These are phyloP conservation scores for Phaffomyces opuntiae DNA, from an alignment of 805 yeast species.

Conservation along the genomic window DNA sequence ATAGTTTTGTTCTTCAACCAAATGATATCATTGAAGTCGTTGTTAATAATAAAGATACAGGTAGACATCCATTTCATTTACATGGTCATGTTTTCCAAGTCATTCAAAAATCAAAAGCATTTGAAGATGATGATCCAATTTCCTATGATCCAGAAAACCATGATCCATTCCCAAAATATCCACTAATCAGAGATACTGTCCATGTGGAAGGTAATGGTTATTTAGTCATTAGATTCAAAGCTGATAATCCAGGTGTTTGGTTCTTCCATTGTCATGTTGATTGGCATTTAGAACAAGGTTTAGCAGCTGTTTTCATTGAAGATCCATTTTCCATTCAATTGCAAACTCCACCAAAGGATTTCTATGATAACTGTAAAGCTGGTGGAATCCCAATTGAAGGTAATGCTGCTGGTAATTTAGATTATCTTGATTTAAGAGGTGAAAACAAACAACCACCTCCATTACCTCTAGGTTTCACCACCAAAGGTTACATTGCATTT, in stretches of 20 bases:
- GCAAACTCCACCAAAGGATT: slow-evolving; percentile 40
- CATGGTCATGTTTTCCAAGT: slow-evolving; percentile 70
- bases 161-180: slow-evolving; percentile 46
- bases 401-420: slow-evolving; percentile 65
- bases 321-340: slow-evolving; percentile 49
- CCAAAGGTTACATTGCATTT: slow-evolving; percentile 63
- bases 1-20: slow-evolving; percentile 51
- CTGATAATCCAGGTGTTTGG: slow-evolving; percentile 93
- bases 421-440: slow-evolving; percentile 53
- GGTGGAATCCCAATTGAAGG: slow-evolving; percentile 44
- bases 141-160: slow-evolving; percentile 46
- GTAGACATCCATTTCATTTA: slow-evolving; percentile 70
- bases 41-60: slow-evolving; percentile 69
- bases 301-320: slow-evolving; percentile 65
- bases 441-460: slow-evolving; percentile 55
- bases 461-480: slow-evolving; percentile 65
- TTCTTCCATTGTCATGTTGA: slow-evolving; percentile 88
- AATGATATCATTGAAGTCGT: slow-evolving; percentile 68
- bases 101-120: slow-evolving; percentile 42
- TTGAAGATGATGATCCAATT: slow-evolving; percentile 43
- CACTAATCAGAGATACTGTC: slow-evolving; percentile 65
- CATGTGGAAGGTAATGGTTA: slow-evolving; percentile 62
- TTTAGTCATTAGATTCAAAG: slow-evolving; percentile 62
- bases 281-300: slow-evolving; percentile 80
- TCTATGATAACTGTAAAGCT: slow-evolving; percentile 40